phyloP scores from a whole-genome alignment of 1,284 basidiomycete genomes.

The Malassezia vespertilionis region DNA sequence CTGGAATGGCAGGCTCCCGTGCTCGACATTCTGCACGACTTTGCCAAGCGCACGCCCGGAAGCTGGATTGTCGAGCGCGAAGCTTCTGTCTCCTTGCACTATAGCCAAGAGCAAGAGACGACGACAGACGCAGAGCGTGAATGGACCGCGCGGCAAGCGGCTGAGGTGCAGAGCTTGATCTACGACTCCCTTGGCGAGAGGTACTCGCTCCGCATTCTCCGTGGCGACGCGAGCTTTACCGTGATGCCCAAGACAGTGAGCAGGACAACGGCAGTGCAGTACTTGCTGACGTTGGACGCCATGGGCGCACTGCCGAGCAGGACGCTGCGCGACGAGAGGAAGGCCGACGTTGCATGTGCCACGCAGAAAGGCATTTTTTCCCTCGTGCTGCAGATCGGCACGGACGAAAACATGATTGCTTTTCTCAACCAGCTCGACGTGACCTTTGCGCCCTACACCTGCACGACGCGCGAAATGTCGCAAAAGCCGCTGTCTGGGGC shows the following conservation, averaged over 20 bases:
- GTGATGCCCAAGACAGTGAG: constrained; percentile 73
- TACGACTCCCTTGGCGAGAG: constrained; percentile 48
- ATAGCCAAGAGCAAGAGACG: constrained; percentile 54
- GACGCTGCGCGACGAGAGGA: not conserved
- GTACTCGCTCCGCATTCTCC: constrained; percentile 43
- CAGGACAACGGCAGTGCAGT: constrained; percentile 61
- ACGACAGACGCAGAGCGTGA: constrained; percentile 54
- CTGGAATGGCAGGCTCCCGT: constrained; percentile 67
- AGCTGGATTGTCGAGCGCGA: constrained; percentile 74
- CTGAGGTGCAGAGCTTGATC: constrained; percentile 80
- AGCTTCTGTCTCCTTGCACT: constrained; percentile 71
- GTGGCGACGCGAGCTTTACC: constrained; percentile 52
- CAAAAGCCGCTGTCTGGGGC: constrained; percentile 30
- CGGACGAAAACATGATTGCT: constrained; percentile 39
- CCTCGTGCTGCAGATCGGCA: constrained; percentile 39
- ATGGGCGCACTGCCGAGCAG: constrained; percentile 19
- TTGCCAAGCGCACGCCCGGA: constrained; percentile 73
- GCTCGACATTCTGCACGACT: constrained; percentile 63
- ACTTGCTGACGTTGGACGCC: constrained; percentile 27
- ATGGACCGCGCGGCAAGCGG: constrained; percentile 73
- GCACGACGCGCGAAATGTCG: constrained; percentile 32
- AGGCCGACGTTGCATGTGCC: too few relatives aligned
- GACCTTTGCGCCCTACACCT: constrained; percentile 41
- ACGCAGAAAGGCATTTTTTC: constrained; percentile 30
- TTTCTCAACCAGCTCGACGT: constrained; percentile 41